Conservation (phyloP, 78 protist genomes). For the Speleostelium caveatum region DNA sequence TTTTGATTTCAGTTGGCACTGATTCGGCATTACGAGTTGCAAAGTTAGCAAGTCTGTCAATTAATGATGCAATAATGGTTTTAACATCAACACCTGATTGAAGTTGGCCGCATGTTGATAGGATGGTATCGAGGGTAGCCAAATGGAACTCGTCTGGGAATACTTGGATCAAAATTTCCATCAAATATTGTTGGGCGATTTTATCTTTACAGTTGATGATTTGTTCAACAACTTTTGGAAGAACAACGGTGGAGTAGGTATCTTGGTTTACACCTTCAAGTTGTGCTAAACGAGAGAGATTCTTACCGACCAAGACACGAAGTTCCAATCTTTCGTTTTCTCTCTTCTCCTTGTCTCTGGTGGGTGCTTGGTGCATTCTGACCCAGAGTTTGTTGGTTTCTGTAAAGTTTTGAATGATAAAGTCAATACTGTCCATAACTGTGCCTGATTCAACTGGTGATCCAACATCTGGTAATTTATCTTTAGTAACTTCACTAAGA, state of each 20-base stretch:
- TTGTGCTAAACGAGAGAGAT: constrained; percentile 91
- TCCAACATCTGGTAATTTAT: constrained; percentile 93
- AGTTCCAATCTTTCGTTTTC: constrained; percentile 95
- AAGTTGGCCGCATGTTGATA: constrained; percentile 84
- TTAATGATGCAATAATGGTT: constrained; percentile 85
- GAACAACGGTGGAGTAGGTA: constrained; percentile 57
- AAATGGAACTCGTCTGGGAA: constrained; percentile 98
- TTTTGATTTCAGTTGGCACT: constrained; percentile 77
- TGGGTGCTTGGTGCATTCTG: constrained; percentile 96
- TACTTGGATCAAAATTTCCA: constrained; percentile 96
- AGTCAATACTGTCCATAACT: constrained; percentile 91
- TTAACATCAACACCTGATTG: constrained; percentile 92
- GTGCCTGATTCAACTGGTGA: constrained; percentile 42
- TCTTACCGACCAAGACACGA: constrained; percentile 94
- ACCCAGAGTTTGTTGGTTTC: constrained; percentile 99
- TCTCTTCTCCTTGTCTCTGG: constrained; percentile 87
- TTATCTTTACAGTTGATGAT: constrained; percentile 93
- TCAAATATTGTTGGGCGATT: constrained; percentile 98
- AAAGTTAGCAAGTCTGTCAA: constrained; percentile 92
- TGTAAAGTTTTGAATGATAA: constrained; percentile 93
- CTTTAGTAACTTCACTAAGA: constrained; percentile 88
- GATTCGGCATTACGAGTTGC: constrained; percentile 46
- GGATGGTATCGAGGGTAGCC: constrained; percentile 86
- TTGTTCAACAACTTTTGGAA: constrained; percentile 90
- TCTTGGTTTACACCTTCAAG: constrained; percentile 92